A percentile compares a stretch with the other conserved stretches of the same genome.
Conservation (phyloP, 106 monocot genomes). For the Ottelia alismoides region DNA sequence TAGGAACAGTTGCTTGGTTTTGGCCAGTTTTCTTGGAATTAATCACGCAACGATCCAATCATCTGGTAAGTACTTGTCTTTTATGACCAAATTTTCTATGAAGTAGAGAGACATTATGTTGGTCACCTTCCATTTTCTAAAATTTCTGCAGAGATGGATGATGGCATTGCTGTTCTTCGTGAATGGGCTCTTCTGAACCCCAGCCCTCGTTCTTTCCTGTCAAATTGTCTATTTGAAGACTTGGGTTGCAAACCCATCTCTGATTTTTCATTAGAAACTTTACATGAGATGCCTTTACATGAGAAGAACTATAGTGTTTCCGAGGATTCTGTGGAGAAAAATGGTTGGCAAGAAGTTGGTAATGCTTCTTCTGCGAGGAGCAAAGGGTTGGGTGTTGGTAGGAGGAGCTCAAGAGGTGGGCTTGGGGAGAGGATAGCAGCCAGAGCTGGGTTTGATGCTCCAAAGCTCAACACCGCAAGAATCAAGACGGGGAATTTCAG, state of each 20-base stretch:
- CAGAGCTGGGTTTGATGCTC: constrained; percentile 6
- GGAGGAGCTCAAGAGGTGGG: not conserved
- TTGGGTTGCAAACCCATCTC: not conserved
- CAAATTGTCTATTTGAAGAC: not conserved
- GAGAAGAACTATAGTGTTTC: not conserved
- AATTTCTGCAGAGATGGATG: not conserved
- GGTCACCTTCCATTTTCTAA: too few relatives aligned
- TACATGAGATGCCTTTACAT: not conserved
- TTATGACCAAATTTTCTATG: too few relatives aligned
- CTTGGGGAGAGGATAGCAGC: constrained; percentile 6
- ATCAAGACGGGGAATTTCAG: not conserved
- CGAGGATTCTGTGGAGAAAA: not conserved
- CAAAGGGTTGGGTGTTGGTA: not conserved
- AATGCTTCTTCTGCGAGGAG: not conserved
- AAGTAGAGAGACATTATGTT: too few relatives aligned
- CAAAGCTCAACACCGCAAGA: constrained; percentile 3
- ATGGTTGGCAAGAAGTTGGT: not conserved
- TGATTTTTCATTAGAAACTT: not conserved
- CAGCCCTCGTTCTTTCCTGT: not conserved
- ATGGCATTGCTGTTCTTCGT: not conserved
- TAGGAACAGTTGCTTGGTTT: too few relatives aligned
- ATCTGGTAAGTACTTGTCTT: too few relatives aligned
- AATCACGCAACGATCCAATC: too few relatives aligned
- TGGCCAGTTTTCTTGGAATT: too few relatives aligned
- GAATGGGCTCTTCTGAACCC: not conserved